phyloP scores from a whole-genome alignment of 2,329 filamentous ascomycete species.

The Fusarium armeniacum region DNA sequence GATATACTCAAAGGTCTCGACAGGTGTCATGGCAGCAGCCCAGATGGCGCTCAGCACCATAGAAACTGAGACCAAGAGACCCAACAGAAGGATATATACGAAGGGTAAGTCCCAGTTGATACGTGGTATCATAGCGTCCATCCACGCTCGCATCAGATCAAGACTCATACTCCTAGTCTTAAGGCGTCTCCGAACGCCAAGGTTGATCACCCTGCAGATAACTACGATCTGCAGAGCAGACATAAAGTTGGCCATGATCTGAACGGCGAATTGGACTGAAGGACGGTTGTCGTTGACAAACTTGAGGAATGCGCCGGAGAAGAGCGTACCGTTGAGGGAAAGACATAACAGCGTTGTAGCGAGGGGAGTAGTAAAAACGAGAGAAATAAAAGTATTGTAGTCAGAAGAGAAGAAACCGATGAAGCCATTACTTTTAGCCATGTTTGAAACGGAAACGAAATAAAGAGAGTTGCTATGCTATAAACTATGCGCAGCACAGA shows the following conservation, averaged over 20 bases:
- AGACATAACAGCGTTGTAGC: slow-evolving; percentile 23
- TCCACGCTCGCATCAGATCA: slow-evolving; percentile 24
- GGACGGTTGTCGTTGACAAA: slow-evolving; percentile 5
- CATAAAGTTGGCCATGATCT: slow-evolving; percentile 23
- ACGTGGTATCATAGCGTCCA: slow-evolving; percentile 20
- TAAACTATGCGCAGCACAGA: slow-evolving; percentile 10
- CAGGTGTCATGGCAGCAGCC: slow-evolving; percentile 46
- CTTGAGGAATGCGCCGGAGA: slow-evolving; percentile 12
- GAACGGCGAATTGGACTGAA: slow-evolving; percentile 16
- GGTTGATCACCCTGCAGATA: slow-evolving; percentile 22
- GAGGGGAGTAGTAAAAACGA: slow-evolving; percentile 18
- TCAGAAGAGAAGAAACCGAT: slow-evolving; percentile 26
- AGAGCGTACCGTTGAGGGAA: slow-evolving; percentile 8
- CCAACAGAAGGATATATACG: not conserved
- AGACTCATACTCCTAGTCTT: slow-evolving; percentile 29
- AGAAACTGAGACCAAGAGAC: slow-evolving; percentile 18
- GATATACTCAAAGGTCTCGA: slow-evolving; percentile 18
- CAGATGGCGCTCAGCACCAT: slow-evolving; percentile 39
- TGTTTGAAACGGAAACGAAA: not conserved
- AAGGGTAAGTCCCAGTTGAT: slow-evolving; percentile 33
- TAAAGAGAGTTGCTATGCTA: not conserved
- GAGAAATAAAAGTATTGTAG: slow-evolving; percentile 23
- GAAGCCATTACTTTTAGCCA: slow-evolving; percentile 13
- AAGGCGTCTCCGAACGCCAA: slow-evolving; percentile 19
- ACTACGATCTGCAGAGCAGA: slow-evolving; percentile 5